phyloP scores from a whole-genome alignment of 2,329 filamentous ascomycete genomes.

The Stemphylium vesicarium region DNA sequence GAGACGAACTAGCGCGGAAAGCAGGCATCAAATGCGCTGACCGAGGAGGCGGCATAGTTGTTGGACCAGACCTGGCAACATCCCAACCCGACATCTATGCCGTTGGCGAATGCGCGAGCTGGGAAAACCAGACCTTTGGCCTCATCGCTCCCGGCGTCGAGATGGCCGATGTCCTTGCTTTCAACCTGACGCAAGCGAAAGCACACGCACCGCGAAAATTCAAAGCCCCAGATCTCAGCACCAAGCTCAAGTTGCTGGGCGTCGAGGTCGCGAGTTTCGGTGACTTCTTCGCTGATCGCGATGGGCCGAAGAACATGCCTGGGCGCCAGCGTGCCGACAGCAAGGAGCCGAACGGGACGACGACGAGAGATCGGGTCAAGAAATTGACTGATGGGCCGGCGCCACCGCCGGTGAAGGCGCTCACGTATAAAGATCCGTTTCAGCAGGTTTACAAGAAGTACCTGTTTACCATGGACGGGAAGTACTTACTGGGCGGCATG shows the following conservation, averaged over 20 bases:
- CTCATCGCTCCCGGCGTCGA: conserved; percentile 89
- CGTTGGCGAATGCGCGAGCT: conserved; percentile 89
- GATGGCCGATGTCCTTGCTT: conserved; percentile 90
- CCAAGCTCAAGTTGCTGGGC: conserved; percentile 86
- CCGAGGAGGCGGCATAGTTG: conserved; percentile 76
- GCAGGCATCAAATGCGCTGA: conserved; percentile 76
- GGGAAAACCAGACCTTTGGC: conserved; percentile 85
- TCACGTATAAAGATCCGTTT: conserved; percentile 90
- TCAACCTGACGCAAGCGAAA: conserved; percentile 86
- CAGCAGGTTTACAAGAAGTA: conserved; percentile 92
- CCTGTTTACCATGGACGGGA: conserved; percentile 86
- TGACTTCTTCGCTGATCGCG: conserved; percentile 88
- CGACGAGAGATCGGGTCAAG: conserved; percentile 55
- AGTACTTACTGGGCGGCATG: conserved; percentile 92
- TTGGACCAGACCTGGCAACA: conserved; percentile 71
- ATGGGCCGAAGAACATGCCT: conserved; percentile 79
- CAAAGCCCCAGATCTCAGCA: conserved; percentile 85
- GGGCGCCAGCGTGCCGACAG: conserved; percentile 58
- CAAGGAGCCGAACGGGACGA: conserved; percentile 48
- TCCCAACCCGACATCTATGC: conserved; percentile 78
- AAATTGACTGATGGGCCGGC: conserved; percentile 62
- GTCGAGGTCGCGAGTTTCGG: conserved; percentile 93
- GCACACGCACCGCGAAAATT: conserved; percentile 73
- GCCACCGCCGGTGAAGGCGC: conserved; percentile 73
- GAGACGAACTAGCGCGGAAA: conserved; percentile 75